phyloP scores from a whole-genome alignment of 2,329 filamentous ascomycete genomes.

The Cytospora piceae region DNA sequence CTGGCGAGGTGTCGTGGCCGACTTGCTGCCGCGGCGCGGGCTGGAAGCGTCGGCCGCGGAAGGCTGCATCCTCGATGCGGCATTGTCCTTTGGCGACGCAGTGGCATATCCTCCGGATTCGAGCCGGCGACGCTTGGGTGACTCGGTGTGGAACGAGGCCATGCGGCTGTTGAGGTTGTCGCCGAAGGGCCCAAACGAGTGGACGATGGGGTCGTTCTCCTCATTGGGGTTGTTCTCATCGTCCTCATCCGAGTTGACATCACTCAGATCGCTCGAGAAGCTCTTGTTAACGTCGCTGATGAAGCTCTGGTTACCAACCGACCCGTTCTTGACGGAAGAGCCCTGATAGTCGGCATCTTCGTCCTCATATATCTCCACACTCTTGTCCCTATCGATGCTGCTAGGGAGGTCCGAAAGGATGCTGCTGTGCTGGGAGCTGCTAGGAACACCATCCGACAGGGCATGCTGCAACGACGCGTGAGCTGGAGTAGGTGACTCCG shows the following conservation, averaged over 20 bases:
- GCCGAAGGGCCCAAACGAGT: constrained; percentile 90
- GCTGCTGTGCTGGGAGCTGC: constrained; percentile 31
- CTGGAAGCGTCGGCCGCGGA: constrained; percentile 33
- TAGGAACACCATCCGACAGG: constrained; percentile 44
- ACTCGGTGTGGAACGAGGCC: constrained; percentile 69
- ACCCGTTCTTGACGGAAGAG: constrained; percentile 33
- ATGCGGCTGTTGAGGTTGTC: constrained; percentile 78
- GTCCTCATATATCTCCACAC: constrained; percentile 75
- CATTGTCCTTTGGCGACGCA: constrained; percentile 13
- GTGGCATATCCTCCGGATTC: constrained; percentile 18
- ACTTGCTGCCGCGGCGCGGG: constrained; percentile 38
- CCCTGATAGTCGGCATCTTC: constrained; percentile 56
- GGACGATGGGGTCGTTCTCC: constrained; percentile 91
- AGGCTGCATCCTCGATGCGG: constrained; percentile 32
- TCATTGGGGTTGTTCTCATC: constrained; percentile 78
- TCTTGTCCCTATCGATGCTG: constrained; percentile 37
- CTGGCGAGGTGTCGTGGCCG: constrained; percentile 32
- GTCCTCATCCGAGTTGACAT: constrained; percentile 51
- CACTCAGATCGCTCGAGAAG: constrained; percentile 62
- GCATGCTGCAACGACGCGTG: constrained; percentile 35
- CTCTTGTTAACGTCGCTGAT: constrained; percentile 55
- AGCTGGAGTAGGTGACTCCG: constrained; percentile 67
- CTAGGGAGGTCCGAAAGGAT: constrained; percentile 46
- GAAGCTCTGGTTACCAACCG: constrained; percentile 44
- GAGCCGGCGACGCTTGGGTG: constrained; percentile 53